Evolutionary conservation across 805 yeast genomes (phyloP).

Genomic region (Candida ascalaphidarum): DNA sequence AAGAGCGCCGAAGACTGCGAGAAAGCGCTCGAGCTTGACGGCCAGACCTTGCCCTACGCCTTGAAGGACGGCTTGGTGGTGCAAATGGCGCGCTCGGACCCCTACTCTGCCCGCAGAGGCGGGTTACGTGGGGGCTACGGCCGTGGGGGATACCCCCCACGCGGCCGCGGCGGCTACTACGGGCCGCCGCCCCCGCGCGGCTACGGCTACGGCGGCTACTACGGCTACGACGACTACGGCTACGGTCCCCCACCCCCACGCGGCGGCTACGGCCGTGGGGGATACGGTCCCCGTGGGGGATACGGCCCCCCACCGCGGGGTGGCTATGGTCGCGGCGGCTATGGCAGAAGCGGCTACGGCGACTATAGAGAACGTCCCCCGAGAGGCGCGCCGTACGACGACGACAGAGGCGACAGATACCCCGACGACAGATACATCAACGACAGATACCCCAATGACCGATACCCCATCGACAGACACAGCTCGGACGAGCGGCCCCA

Average conservation of each 20-base stretch:
- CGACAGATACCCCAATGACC: no score
- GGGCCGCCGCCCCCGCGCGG: constrained; percentile 10
- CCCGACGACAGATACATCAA: constrained; percentile 2
- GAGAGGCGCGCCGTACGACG: constrained; percentile 11
- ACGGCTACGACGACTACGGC: constrained; percentile 12
- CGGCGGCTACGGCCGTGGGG: constrained; percentile 8
- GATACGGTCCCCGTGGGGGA: constrained; percentile 8
- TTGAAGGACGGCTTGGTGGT: constrained; percentile 36
- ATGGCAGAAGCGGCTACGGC: constrained; percentile 6
- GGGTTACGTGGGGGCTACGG: constrained; percentile 14
- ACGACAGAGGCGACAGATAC: constrained; percentile 9
- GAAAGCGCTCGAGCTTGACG: constrained; percentile 40
- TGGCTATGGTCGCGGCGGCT: constrained; percentile 7
- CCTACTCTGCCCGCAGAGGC: constrained; percentile 32
- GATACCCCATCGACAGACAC: no score
- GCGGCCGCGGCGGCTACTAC: constrained; percentile 10
- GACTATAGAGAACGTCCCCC: constrained; percentile 10
- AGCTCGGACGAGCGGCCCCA: no score
- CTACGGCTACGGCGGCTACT: constrained; percentile 11
- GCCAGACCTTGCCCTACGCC: constrained; percentile 36
- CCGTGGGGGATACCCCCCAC: no score
- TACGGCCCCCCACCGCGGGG: not conserved
- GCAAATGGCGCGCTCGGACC: constrained; percentile 50
- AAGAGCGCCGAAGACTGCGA: constrained; percentile 45
- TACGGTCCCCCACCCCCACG: constrained; percentile 8